phyloP scores from a whole-genome alignment of 768 basidiomycete genomes.

The Boletus barrowsii region DNA sequence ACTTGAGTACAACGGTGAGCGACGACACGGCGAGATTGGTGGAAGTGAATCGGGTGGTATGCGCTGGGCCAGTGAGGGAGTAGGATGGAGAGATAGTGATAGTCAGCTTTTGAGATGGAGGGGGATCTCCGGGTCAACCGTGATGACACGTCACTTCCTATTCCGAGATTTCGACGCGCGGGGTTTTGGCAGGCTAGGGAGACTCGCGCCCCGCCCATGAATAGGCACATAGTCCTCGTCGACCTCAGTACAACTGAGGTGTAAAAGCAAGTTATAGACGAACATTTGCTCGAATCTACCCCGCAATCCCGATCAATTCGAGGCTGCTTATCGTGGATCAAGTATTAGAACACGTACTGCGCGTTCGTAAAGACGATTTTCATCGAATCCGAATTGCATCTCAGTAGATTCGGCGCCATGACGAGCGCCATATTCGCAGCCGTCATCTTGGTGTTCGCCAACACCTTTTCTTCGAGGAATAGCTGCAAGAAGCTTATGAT shows the following conservation, averaged over 20 bases:
- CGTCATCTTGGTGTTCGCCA: conserved; percentile 83
- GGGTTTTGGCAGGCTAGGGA: conserved; percentile 40
- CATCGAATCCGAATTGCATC: conserved; percentile 87
- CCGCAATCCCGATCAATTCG: conserved; percentile 6
- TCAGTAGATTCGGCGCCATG: conserved; percentile 86
- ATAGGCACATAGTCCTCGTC: conserved; percentile 74
- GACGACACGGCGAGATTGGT: neutral
- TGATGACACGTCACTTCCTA: conserved; percentile 36
- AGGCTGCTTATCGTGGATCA: conserved; percentile 1
- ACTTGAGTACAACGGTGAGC: conserved; percentile 16
- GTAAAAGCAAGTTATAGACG: conserved; percentile 77
- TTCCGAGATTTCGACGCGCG: conserved; percentile 56
- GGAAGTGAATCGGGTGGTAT: neutral
- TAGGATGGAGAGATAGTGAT: neutral
- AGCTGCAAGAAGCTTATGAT: conserved; percentile 88
- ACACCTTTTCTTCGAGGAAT: conserved; percentile 76
- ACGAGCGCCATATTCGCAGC: conserved; percentile 84
- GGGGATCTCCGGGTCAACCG: neutral
- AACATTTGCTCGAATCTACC: conserved; percentile 83
- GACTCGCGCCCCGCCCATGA: conserved; percentile 75
- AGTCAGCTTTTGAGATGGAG: neutral
- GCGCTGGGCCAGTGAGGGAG: neutral
- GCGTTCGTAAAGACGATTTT: conserved; percentile 88
- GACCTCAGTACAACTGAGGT: conserved; percentile 72
- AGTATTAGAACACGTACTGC: conserved; percentile 56